phyloP scores from a whole-genome alignment of 345 rosid genomes.

The Cardamine chenopodiifolia region DNA sequence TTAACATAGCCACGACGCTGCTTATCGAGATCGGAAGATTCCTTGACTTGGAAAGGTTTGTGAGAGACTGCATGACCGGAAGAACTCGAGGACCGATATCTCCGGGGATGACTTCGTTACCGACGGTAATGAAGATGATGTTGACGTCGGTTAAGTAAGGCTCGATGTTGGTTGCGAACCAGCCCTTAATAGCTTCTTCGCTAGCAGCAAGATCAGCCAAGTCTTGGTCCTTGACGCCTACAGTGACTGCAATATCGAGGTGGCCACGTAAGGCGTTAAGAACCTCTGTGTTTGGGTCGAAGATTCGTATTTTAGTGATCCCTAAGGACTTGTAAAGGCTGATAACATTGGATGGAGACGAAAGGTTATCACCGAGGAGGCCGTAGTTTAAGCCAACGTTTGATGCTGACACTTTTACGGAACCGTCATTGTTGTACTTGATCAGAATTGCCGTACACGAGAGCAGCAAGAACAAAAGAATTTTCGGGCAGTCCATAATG shows the following conservation, averaged over 20 bases:
- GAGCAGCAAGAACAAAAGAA: neutral
- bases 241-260: conserved; percentile 20
- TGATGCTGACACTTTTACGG: neutral
- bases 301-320: conserved; percentile 40
- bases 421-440: neutral
- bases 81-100: conserved; percentile 7
- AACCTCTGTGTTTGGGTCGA: conserved; percentile 38
- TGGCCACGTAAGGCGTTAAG: conserved; percentile 44
- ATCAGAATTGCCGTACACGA: neutral
- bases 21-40: conserved; percentile 32
- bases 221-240: conserved; percentile 45
- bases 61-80: conserved; percentile 38
- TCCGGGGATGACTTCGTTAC: conserved; percentile 53
- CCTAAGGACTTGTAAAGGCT: conserved; percentile 38
- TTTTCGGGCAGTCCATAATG: neutral
- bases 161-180: conserved; percentile 37
- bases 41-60: conserved; percentile 3
- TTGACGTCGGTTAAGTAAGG: conserved; percentile 37
- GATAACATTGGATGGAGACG: conserved; percentile 43
- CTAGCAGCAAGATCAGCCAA: conserved; percentile 33
- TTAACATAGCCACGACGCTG: conserved; percentile 15
- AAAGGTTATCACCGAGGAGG: conserved; percentile 51
- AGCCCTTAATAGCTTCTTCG: conserved; percentile 24
- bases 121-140: conserved; percentile 39
- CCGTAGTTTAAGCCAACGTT: conserved; percentile 50